phyloP scores from a whole-genome alignment of 768 basidiomycete species.

The Podaxis sp. region DNA sequence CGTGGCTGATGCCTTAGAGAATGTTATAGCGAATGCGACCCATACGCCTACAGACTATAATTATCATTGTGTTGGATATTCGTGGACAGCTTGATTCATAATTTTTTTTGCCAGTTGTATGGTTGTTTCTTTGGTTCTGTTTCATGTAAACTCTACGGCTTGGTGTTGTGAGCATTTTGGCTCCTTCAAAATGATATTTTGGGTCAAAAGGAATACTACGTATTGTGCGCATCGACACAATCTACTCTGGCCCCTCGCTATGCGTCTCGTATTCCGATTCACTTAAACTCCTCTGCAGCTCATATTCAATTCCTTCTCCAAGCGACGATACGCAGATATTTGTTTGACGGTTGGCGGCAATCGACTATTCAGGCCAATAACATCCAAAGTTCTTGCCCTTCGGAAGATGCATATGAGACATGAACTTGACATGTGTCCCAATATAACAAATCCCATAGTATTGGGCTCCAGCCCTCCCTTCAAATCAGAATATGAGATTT shows the following conservation, averaged over 20 bases:
- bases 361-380: background rate
- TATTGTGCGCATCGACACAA: background rate
- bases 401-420: background rate
- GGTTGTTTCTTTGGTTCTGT: too few species aligned
- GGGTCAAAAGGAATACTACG: background rate
- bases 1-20: constrained; percentile 78
- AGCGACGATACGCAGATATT: background rate
- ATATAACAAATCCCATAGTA: background rate
- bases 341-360: background rate
- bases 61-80: background rate
- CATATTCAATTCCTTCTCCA: background rate
- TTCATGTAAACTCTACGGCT: too few species aligned
- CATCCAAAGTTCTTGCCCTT: background rate
- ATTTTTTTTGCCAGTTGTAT: background rate
- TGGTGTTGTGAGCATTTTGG: background rate
- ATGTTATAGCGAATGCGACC: constrained; percentile 70
- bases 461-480: background rate
- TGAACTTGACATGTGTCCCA: background rate
- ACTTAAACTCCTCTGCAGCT: background rate
- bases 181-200: background rate
- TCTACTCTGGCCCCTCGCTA: background rate
- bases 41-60: constrained; percentile 89
- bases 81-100: background rate
- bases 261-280: background rate
- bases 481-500: background rate